These are phyloP conservation scores for Phascolomyces articulosus DNA, from an alignment of 371 early-diverging fungal species.

Conservation along the genomic window DNA sequence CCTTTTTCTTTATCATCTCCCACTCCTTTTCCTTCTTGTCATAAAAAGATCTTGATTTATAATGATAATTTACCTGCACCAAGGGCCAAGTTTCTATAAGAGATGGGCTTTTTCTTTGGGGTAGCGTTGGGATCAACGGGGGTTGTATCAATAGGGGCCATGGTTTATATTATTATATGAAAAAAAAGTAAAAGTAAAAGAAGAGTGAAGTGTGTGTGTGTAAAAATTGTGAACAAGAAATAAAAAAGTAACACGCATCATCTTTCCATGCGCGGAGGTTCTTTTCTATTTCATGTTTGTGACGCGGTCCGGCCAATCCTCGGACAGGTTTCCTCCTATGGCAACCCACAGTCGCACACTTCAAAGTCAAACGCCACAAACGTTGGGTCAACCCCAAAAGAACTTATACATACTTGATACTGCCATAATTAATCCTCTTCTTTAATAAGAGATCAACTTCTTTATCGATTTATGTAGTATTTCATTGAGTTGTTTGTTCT, in stretches of 20 bases:
- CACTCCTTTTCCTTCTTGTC: not conserved
- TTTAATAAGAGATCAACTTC: no score
- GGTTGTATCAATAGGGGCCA: slow-evolving; percentile 25
- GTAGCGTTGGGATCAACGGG: slow-evolving; percentile 39
- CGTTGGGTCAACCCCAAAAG: slow-evolving; percentile 7
- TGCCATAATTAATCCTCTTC: no score
- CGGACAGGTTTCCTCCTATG: slow-evolving; percentile 16
- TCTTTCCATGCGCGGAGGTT: not conserved
- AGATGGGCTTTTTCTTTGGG: slow-evolving; percentile 57
- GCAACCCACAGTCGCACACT: slow-evolving; percentile 4
- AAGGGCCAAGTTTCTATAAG: slow-evolving; percentile 64
- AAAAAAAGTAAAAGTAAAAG: no score
- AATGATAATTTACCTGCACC: slow-evolving; percentile 47
- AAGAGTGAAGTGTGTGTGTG: not conserved
- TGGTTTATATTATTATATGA: slow-evolving; percentile 6
- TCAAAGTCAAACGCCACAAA: not conserved
- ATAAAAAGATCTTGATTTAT: not conserved
- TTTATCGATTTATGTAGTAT: no score
- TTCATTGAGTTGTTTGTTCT: no score
- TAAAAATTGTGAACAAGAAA: slow-evolving; percentile 6
- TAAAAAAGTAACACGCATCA: not conserved
- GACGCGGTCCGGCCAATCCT: slow-evolving; percentile 9
- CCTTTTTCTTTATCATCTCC: no score
- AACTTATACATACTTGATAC: not conserved
- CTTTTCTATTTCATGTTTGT: not conserved